Conservation (phyloP, 108 stramenopile genomes). For the Fistulifera solaris region DNA sequence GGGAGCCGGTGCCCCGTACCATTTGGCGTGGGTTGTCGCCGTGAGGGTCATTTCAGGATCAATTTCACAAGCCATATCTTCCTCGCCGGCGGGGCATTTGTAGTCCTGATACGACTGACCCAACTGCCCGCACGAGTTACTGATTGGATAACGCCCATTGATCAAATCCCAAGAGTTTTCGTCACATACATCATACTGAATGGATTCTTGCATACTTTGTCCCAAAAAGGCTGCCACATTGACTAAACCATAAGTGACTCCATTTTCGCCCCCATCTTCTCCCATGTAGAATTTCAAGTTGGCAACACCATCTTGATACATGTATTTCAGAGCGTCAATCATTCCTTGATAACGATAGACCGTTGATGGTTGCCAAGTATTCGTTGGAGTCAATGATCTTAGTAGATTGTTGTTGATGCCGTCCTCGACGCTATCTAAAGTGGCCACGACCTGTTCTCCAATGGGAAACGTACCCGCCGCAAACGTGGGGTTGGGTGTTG, state of each 20-base stretch:
- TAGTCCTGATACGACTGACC: constrained; percentile 32
- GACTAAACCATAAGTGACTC: constrained; percentile 12
- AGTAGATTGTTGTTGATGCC: no score
- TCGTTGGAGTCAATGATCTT: no score
- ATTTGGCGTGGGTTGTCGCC: constrained; percentile 23
- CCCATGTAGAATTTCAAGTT: no score
- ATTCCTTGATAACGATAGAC: no score
- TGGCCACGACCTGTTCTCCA: no score
- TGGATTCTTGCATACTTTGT: constrained; percentile 47
- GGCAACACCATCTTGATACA: no score
- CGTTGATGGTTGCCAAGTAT: no score
- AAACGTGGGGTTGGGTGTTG: no score
- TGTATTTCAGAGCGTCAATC: no score
- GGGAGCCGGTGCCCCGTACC: constrained; percentile 36
- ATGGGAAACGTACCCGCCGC: no score
- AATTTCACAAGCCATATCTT: constrained; percentile 37
- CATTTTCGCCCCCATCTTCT: no score
- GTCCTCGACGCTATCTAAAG: no score
- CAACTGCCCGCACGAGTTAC: constrained; percentile 38
- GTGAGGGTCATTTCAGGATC: constrained; percentile 28
- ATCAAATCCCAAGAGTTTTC: constrained; percentile 34
- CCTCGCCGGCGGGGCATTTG: constrained; percentile 21
- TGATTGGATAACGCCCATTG: constrained; percentile 29
- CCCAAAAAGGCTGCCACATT: constrained; percentile 41
- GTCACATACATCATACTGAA: constrained; percentile 45